Conservation (phyloP, 768 basidiomycete species). For the Imleria badia region DNA sequence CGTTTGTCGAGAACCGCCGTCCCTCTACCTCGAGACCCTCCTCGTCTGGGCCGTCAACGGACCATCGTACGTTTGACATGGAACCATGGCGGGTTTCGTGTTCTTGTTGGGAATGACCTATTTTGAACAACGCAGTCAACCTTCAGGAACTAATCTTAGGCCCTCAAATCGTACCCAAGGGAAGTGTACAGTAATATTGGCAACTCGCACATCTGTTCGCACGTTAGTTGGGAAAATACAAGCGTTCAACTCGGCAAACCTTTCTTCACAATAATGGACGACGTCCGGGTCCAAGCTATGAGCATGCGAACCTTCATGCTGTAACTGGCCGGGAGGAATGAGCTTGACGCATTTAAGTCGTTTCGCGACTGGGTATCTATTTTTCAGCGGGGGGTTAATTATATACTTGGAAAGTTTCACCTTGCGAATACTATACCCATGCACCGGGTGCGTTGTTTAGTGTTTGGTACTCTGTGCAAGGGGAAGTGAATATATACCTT, state of each 20-base stretch:
- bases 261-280: conserved; percentile 54
- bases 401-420: conserved; percentile 21
- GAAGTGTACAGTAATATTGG: conserved; percentile 57
- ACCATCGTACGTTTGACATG: conserved; percentile 57
- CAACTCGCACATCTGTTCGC: conserved; percentile 48
- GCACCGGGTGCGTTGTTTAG: background rate
- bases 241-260: conserved; percentile 27
- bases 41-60: conserved; percentile 51
- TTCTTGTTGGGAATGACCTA: conserved; percentile 56
- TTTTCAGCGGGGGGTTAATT: background rate
- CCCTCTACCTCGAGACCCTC: conserved; percentile 49
- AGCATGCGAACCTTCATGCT: conserved; percentile 48
- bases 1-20: conserved; percentile 48
- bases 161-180: conserved; percentile 38
- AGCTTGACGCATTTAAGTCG: conserved; percentile 49
- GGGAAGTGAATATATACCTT: conserved; percentile 39
- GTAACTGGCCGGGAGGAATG: conserved; percentile 41
- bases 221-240: conserved; percentile 1
- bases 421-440: conserved; percentile 50
- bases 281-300: conserved; percentile 43
- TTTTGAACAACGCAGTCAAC: background rate
- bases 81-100: conserved; percentile 63
- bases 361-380: conserved; percentile 39
- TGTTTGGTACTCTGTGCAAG: background rate
- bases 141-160: background rate